Conservation (phyloP, 352 stramenopile species). For the Phytophthora crassamura region DNA sequence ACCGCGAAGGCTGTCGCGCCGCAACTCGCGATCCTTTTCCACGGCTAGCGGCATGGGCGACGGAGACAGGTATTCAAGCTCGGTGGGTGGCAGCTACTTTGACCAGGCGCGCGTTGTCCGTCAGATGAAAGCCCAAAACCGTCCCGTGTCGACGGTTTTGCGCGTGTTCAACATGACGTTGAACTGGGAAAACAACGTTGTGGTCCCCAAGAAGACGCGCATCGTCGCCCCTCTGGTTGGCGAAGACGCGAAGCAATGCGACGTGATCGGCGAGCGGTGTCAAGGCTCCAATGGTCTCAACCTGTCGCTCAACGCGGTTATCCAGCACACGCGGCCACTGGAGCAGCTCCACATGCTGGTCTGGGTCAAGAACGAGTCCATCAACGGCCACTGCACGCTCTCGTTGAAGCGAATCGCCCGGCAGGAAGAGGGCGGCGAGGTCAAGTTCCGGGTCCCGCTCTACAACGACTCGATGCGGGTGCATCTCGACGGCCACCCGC, state of each 20-base stretch:
- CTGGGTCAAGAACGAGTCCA: slow-evolving; percentile 83
- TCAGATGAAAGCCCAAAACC: slow-evolving; percentile 61
- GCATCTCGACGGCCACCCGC: slow-evolving; percentile 71
- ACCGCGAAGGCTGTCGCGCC: slow-evolving; percentile 24
- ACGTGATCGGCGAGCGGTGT: slow-evolving; percentile 76
- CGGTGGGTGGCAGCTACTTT: slow-evolving; percentile 72
- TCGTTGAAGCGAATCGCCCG: slow-evolving; percentile 82
- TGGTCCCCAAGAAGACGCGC: slow-evolving; percentile 84
- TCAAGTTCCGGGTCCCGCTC: slow-evolving; percentile 79
- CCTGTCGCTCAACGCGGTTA: slow-evolving; percentile 75
- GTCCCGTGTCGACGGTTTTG: slow-evolving; percentile 71
- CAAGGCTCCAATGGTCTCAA: slow-evolving; percentile 59
- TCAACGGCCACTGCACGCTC: slow-evolving; percentile 82
- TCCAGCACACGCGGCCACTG: slow-evolving; percentile 73
- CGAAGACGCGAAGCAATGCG: slow-evolving; percentile 79
- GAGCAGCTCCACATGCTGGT: slow-evolving; percentile 87
- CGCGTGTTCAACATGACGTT: slow-evolving; percentile 82
- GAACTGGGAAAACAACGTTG: slow-evolving; percentile 68
- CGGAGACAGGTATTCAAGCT: slow-evolving; percentile 34
- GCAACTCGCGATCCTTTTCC: slow-evolving; percentile 64
- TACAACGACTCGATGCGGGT: slow-evolving; percentile 85
- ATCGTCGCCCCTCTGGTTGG: slow-evolving; percentile 79
- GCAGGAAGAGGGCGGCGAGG: slow-evolving; percentile 68
- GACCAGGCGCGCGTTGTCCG: slow-evolving; percentile 77
- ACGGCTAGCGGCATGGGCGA: slow-evolving; percentile 38